A percentile compares a stretch with the other conserved stretches of the same genome.
Conservation (phyloP, 768 basidiomycete species). For the Udeniomyces megalosporus region DNA sequence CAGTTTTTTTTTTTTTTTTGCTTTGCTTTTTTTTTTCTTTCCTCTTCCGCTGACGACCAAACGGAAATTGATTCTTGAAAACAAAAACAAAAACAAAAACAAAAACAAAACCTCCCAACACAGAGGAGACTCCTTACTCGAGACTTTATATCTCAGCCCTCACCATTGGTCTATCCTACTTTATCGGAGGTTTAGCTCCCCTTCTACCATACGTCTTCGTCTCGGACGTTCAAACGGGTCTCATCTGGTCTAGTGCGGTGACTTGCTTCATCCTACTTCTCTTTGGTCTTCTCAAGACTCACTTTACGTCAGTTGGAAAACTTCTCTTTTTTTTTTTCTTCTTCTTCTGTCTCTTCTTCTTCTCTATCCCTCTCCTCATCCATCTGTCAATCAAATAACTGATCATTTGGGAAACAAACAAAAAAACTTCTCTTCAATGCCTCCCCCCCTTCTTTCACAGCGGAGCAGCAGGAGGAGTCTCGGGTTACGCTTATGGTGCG, state of each 20-base stretch:
- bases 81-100: too few relatives aligned
- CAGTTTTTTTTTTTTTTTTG: conserved; percentile 28
- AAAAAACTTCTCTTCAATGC: neutral
- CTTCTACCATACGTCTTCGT: conserved; percentile 72
- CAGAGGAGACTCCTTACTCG: conserved; percentile 74
- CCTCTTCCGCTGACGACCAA: neutral
- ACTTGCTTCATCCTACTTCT: conserved; percentile 10
- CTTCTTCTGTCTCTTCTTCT: neutral
- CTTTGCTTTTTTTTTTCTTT: too few relatives aligned
- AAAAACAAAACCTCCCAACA: too few relatives aligned
- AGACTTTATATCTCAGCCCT: conserved; percentile 80
- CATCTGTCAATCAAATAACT: too few relatives aligned
- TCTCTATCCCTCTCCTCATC: neutral
- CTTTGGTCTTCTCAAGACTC: conserved; percentile 54
- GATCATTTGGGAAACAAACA: too few relatives aligned
- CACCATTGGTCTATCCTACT: conserved; percentile 70
- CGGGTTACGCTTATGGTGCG: conserved; percentile 74
- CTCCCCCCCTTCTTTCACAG: conserved; percentile 17
- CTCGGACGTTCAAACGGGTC: conserved; percentile 40
- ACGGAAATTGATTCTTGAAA: neutral
- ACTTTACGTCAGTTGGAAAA: conserved; percentile 44
- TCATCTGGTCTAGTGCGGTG: conserved; percentile 28
- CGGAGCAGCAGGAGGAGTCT: conserved; percentile 42
- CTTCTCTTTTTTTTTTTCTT: conserved; percentile 33
- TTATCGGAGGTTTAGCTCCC: conserved; percentile 69